Evolutionary conservation across 2,329 filamentous ascomycete species (phyloP).

Genomic region (Penicillium rolfsii): DNA sequence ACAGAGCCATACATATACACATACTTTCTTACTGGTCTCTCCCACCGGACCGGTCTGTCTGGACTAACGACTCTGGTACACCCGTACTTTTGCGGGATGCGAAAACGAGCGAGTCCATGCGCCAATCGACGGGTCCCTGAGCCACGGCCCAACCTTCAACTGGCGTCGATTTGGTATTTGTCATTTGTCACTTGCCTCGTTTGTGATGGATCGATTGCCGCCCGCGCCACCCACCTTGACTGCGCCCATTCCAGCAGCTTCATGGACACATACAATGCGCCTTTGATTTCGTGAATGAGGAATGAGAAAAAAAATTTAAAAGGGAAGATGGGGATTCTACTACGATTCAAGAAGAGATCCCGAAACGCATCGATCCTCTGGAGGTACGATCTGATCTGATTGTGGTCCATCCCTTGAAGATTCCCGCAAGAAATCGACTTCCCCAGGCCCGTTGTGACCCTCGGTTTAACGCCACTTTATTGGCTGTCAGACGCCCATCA

Average conservation of each 20-base stretch:
- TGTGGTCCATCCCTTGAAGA: not conserved
- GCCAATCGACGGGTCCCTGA: constrained; percentile 2
- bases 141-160: not conserved
- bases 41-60: not conserved
- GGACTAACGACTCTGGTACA: not conserved
- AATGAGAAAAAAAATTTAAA: not conserved
- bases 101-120: constrained; percentile 6
- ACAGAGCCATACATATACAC: not conserved
- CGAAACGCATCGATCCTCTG: not conserved
- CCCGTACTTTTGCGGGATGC: not conserved
- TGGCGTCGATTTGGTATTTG: too few species aligned
- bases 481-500: constrained; percentile 5
- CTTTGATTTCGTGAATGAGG: not conserved
- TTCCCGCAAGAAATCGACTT: not conserved
- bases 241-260: not conserved
- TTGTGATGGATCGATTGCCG: constrained; percentile 24
- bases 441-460: not conserved
- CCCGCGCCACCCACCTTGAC: not conserved
- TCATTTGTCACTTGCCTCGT: constrained; percentile 5
- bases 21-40: constrained; percentile 4
- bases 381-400: constrained; percentile 7
- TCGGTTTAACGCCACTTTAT: constrained; percentile 6
- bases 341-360: not conserved
- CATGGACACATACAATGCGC: not conserved
- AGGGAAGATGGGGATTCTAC: not conserved